Conservation (phyloP, 2,329 filamentous ascomycete genomes). For the Microdochium paspali region DNA sequence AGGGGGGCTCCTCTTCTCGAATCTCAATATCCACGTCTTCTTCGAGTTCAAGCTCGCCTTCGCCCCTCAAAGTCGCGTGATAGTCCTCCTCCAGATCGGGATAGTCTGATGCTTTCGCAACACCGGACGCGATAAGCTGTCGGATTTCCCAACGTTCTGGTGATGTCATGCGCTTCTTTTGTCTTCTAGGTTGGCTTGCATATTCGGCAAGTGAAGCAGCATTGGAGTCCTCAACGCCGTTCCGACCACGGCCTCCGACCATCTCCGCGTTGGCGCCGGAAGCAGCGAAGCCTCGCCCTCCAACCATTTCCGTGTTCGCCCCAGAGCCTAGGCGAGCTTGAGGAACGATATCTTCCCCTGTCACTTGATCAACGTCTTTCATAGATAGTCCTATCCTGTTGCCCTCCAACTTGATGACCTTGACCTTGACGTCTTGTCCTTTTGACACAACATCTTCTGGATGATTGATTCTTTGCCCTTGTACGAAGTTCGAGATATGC, state of each 20-base stretch:
- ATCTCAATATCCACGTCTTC: constrained; percentile 98
- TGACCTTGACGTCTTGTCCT: constrained; percentile 83
- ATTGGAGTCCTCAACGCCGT: constrained; percentile 4
- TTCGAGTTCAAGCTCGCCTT: constrained; percentile 83
- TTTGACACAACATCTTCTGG: constrained; percentile 77
- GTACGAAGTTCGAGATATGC: constrained; percentile 81
- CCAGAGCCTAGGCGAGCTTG: constrained; percentile 74
- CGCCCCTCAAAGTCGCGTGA: constrained; percentile 75
- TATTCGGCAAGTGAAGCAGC: constrained; percentile 57
- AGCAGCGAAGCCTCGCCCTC: constrained; percentile 51
- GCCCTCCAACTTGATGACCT: constrained; percentile 79
- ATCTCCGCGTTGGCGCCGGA: constrained; percentile 37
- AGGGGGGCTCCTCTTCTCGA: constrained; percentile 90
- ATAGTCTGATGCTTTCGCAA: constrained; percentile 85
- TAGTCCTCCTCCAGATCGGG: constrained; percentile 93
- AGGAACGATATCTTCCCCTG: constrained; percentile 74
- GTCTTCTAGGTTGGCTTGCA: constrained; percentile 43
- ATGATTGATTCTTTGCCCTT: constrained; percentile 80
- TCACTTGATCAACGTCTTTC: constrained; percentile 92
- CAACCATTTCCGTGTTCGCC: constrained; percentile 78
- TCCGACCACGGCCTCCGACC: constrained; percentile 17
- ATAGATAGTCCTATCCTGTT: constrained; percentile 81
- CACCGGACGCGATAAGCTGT: constrained; percentile 90
- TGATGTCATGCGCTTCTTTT: constrained; percentile 89
- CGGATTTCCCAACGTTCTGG: constrained; percentile 97